phyloP scores from a whole-genome alignment of 768 basidiomycete species.

The Pleurotus tuoliensis region DNA sequence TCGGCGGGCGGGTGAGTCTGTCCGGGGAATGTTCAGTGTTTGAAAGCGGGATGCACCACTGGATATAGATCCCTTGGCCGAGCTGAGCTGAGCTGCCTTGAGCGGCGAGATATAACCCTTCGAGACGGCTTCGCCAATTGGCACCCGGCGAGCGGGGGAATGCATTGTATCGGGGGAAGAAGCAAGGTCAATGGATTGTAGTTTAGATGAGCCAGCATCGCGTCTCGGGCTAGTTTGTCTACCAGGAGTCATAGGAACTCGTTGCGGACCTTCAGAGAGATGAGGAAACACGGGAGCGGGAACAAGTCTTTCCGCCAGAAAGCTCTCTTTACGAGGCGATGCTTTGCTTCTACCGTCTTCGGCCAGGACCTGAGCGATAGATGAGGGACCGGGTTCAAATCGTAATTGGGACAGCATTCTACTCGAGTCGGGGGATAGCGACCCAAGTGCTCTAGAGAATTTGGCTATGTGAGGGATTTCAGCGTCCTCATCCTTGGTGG shows the following conservation, averaged over 20 bases:
- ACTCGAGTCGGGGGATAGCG: slow-evolving; percentile 58
- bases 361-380: background rate
- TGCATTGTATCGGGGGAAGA: slow-evolving; percentile 30
- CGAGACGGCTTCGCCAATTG: slow-evolving; percentile 46
- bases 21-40: slow-evolving; percentile 24
- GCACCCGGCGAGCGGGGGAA: slow-evolving; percentile 65
- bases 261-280: background rate
- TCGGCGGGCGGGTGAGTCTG: slow-evolving; percentile 41
- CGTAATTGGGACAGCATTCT: slow-evolving; percentile 35
- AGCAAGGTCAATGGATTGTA: slow-evolving; percentile 23
- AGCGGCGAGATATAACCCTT: slow-evolving; percentile 48
- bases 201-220: slow-evolving; percentile 29
- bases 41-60: slow-evolving; percentile 16
- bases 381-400: slow-evolving; percentile 19
- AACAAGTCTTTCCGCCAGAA: background rate
- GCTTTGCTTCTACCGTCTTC: background rate
- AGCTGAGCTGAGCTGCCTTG: slow-evolving; percentile 34
- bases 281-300: slow-evolving; percentile 5
- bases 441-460: slow-evolving; percentile 41
- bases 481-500: background rate
- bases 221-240: slow-evolving; percentile 16
- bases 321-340: background rate
- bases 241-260: slow-evolving; percentile 14
- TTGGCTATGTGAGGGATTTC: slow-evolving; percentile 14
- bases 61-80: slow-evolving; percentile 7